Base-by-base conservation (phyloP, 2,329 filamentous ascomycete species). In the Fusarium veterinarium region DNA sequence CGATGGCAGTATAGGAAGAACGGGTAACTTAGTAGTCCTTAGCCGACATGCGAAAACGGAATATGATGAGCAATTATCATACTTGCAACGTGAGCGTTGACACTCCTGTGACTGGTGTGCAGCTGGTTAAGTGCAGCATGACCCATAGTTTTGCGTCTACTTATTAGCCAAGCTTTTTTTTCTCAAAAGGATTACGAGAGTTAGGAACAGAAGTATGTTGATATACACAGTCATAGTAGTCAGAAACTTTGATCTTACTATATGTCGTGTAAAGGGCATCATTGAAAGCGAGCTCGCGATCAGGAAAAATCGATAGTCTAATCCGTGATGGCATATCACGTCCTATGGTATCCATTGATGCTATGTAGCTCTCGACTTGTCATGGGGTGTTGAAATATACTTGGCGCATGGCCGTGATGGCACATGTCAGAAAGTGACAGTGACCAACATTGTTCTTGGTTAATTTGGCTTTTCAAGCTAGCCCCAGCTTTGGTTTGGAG, bases 391-490 rank as follows among this genome's bases (percentile, higher is more conserved):
- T 41, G 13, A 49, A 48, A 48, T 56, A 30, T 23, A 45, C 35
- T 35, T 41, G 48, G 31, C 25, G 33, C 59, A 64, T 46, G 42
- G 37, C 35, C 14, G n/a, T 49, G 55, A 62, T 62, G 62, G 63
- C 64, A 69, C 64, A 72, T 71, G 64, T 60, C 42, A 37, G 13
- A 66, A 30, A 28, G 33, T 55, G 31, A 44, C 38, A 69, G 28
- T 71, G 60, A 71, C 58, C 55, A 59, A 35, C 45, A 58, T 31
- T 41, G 23, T 52, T 25, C 23, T 38, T 28, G 13, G 30, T n/a
- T 35, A 51, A 14, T 10, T 53, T 53, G 33, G 19, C 33, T n/a
- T 38, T 40, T 33, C 28, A 23, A 49, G 46, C 28, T 23, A 49
- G 46, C 28, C 31, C 20, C 30, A 51, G 31, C 23, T 45, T 33